These are phyloP conservation scores for Suillus tomentosus DNA, from an alignment of 768 basidiomycete genomes.

Conservation along the genomic window DNA sequence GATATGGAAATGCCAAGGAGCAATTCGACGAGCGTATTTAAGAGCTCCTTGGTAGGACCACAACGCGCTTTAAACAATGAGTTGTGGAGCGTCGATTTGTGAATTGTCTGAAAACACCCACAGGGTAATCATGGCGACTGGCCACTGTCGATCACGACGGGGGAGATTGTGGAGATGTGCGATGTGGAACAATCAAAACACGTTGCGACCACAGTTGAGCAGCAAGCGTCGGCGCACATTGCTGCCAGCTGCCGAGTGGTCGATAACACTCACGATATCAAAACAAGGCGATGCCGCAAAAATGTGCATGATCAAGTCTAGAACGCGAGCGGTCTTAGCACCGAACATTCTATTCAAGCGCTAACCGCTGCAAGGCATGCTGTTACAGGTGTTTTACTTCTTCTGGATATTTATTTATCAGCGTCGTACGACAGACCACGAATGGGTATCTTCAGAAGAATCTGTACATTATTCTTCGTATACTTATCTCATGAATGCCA, in stretches of 20 bases:
- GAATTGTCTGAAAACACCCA: too few species aligned
- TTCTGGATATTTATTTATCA: background rate
- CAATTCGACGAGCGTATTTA: background rate
- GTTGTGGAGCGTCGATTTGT: slow-evolving; percentile 12
- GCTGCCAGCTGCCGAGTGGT: too few species aligned
- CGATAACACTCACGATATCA: too few species aligned
- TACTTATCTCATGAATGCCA: background rate
- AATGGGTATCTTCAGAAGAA: background rate
- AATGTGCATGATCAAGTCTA: too few species aligned
- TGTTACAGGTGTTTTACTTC: too few species aligned
- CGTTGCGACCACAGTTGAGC: too few species aligned
- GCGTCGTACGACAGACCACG: background rate
- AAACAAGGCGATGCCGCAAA: too few species aligned
- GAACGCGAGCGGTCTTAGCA: too few species aligned
- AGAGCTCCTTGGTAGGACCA: background rate
- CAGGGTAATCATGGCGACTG: background rate
- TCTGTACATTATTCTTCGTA: background rate
- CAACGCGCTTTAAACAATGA: background rate
- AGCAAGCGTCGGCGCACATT: too few species aligned
- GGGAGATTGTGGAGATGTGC: background rate
- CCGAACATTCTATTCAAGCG: too few species aligned
- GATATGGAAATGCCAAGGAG: background rate
- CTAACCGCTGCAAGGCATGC: too few species aligned
- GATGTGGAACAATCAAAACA: background rate
- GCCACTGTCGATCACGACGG: background rate